Base-by-base conservation (phyloP, 345 rosid species). In the Eucalyptus sp. region DNA sequence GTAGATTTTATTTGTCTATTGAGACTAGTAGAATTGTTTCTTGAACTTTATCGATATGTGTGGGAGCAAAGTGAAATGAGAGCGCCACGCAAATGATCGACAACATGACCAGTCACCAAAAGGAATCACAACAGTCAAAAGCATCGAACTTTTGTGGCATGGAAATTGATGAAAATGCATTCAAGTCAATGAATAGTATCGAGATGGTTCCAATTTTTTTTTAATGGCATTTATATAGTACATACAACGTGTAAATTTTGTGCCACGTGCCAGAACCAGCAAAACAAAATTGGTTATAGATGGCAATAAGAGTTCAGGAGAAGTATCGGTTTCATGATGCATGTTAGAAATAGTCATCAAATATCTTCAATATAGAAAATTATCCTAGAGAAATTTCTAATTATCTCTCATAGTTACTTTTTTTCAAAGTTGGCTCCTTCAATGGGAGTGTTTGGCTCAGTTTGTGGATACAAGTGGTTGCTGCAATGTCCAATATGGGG, bases 391-490 rank as follows among this genome's bases (percentile, higher is more conserved):
- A 52, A 52, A 52, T 56, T 56, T 10, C 5, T 24, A 22, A 56
- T 9, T 56, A 56, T 56, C 62, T 56, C 29, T 56, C 27, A 56
- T 29, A 56, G 60, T 24, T 56, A 24, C 29, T 56, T 9, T 56
- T 56, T 52, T 52, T 18, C 9, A 29, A 97, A 91, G 99, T 97
- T 87, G 99, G 99, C 56, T 92, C 92, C 94, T 88, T 96, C 91
- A 94, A 95, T 49, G 99, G 99, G 52, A 98, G 98, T 71, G 91
- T 90, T 90, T 95, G 99, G 98, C 96, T 96, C 37, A 96, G 92
- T 37, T 94, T 96, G 90, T 97, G 99, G 99, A 95, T 96, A 88
- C 99, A 96, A 92, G 99, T 96, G 13, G 96, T 98, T 91, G 94
- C 99, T 66, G 99, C 97, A 10, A 92, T 95, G 97, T 96, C 99